phyloP scores from a whole-genome alignment of 371 early-diverging fungal species.

The Lichtheimia ornata region DNA sequence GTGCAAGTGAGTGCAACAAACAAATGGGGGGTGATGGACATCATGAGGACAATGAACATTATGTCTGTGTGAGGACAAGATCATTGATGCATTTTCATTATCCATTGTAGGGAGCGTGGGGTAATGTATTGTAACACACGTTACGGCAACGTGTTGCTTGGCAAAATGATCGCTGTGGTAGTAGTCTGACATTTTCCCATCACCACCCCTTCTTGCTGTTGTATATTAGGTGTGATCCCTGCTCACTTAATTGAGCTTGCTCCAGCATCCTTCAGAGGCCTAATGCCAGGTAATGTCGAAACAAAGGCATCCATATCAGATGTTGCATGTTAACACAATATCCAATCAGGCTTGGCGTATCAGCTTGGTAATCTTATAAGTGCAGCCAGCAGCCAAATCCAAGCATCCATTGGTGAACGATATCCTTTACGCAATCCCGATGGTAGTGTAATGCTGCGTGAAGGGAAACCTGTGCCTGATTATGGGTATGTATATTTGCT shows the following conservation, averaged over 20 bases:
- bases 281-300: conserved; percentile 51
- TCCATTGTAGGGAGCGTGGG: conserved; percentile 57
- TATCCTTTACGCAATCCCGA: conserved; percentile 37
- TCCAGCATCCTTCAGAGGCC: conserved; percentile 64
- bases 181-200: neutral
- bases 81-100: neutral
- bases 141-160: neutral
- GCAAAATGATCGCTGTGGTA: neutral
- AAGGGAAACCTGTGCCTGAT: conserved; percentile 55
- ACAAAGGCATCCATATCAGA: too few species aligned
- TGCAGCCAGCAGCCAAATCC: conserved; percentile 68
- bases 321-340: too few species aligned
- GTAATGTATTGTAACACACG: conserved; percentile 23
- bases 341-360: conserved; percentile 51
- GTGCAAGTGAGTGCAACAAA: conserved; percentile 35
- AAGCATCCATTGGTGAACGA: conserved; percentile 63
- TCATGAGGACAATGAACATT: neutral
- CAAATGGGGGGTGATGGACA: too few species aligned
- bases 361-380: conserved; percentile 72
- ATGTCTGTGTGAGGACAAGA: neutral
- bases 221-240: conserved; percentile 54
- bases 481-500: conserved; percentile 51
- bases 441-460: conserved; percentile 29
- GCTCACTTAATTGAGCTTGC: conserved; percentile 71
- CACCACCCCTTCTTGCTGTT: neutral